Conservation (phyloP, 1,284 basidiomycete species). For the Microbotryum intermedium region DNA sequence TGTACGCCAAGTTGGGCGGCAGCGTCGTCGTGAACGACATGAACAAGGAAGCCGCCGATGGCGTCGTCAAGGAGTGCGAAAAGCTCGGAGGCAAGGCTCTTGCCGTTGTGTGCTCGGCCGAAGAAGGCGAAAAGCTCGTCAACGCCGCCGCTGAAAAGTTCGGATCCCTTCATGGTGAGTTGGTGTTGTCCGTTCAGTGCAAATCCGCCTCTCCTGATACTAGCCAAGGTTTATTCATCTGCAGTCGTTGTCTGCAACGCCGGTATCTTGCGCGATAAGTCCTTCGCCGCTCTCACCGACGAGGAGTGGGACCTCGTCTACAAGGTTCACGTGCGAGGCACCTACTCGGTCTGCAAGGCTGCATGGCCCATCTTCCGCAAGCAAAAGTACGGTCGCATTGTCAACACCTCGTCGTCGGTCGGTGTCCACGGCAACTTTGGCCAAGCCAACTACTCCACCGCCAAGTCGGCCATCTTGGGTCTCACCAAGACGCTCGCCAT, state of each 20-base stretch:
- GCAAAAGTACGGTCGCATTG: constrained; percentile 93
- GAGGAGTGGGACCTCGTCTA: constrained; percentile 92
- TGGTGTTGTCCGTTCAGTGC: not conserved
- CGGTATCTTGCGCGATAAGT: constrained; percentile 65
- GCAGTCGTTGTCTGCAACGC: constrained; percentile 73
- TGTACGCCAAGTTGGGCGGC: constrained; percentile 84
- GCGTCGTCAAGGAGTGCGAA: constrained; percentile 79
- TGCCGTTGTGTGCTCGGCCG: constrained; percentile 72
- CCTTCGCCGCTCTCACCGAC: constrained; percentile 79
- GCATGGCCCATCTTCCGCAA: constrained; percentile 96
- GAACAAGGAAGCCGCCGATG: constrained; percentile 59
- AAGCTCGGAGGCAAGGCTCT: constrained; percentile 80
- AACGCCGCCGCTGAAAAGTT: constrained; percentile 81
- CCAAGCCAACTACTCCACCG: constrained; percentile 72
- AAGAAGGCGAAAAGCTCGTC: constrained; percentile 85
- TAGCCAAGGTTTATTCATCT: not conserved
- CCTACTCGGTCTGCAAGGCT: constrained; percentile 63
- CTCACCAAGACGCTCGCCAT: constrained; percentile 81
- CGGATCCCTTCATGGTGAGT: constrained; percentile 62
- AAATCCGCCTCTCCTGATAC: not conserved
- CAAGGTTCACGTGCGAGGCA: constrained; percentile 66
- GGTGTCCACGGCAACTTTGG: constrained; percentile 82
- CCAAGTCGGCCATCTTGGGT: constrained; percentile 88
- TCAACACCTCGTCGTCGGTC: constrained; percentile 86
- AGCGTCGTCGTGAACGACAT: constrained; percentile 98